Base-by-base conservation (phyloP, 176 grass and related monocot species). In the Cenchrus fungigraminus region DNA sequence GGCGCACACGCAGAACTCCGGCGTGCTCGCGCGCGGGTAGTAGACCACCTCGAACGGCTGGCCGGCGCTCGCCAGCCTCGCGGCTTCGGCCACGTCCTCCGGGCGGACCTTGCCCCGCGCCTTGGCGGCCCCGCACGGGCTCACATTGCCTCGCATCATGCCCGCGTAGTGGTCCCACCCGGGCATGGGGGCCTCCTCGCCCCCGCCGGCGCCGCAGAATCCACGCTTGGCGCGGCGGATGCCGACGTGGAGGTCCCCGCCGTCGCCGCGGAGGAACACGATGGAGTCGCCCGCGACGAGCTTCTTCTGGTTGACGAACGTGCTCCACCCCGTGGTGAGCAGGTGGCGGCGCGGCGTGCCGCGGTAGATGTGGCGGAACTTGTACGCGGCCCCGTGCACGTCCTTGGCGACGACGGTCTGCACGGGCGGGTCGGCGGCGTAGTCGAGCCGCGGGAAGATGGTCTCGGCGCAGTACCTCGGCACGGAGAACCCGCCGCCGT, bases 251-350 rank as follows among this genome's bases (percentile, higher is more conserved):
- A 99, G 88, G 66, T 96, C 93, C 58, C 93, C 97, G 50, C 56
- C 76, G 44, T 92, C 91, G 28, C 92, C 87, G 70, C 90, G 88
- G 76, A 99, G 85, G 74, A 99, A 96, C 22, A 99, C 93, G 61
- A 94, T 94, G 32, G 94, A 96, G 77, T 99, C 94, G 5, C 97
- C 97, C 0, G 91, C 91, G 20, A 99, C 86, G 59, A 99, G 97
- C 73, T 92, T 96, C 93, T 99, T 99, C 43, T 91, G 87, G 89
- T 96, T 96, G 28, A 99, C 97, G 74, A 99, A 99, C 20, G 86
- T 91, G 88, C 97, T 96, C 97, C 97, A 99, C 14, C 97, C 97
- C 7, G 93, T 99, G 17, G 97, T 96, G 73, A 99, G 91, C 54
- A 96, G 83, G 74, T 99, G 97, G 43, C 94, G 81, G 59, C 93